These are phyloP conservation scores for Pythium grandisporangium DNA, from an alignment of 352 stramenopile genomes.

Conservation along the genomic window DNA sequence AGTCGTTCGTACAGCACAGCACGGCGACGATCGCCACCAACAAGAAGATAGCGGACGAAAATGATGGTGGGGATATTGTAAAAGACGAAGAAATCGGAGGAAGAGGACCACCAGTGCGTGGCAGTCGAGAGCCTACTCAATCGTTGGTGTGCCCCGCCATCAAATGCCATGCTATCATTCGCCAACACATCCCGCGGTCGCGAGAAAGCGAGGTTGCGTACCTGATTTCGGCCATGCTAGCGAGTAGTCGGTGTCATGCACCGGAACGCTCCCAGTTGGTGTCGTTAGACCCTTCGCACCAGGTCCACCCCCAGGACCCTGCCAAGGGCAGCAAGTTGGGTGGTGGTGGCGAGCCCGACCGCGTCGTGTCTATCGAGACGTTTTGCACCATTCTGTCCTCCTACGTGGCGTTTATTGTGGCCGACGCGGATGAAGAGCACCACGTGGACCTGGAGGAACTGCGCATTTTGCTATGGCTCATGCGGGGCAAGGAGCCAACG, in stretches of 20 bases:
- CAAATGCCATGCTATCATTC: constrained; percentile 33
- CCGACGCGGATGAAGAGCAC: constrained; percentile 51
- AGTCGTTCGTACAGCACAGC: constrained; percentile 30
- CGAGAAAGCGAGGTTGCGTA: constrained; percentile 26
- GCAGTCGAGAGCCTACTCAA: no score
- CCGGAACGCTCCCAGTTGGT: no score
- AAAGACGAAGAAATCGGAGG: no score
- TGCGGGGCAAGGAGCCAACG: constrained; percentile 51
- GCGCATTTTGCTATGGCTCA: constrained; percentile 53
- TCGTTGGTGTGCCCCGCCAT: constrained; percentile 28
- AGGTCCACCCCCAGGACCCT: background rate
- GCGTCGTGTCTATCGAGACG: constrained; percentile 39
- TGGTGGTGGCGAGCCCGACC: no score
- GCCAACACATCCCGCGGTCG: constrained; percentile 19
- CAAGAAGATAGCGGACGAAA: background rate
- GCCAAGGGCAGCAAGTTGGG: no score
- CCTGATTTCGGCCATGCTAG: constrained; percentile 38
- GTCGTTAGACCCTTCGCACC: no score
- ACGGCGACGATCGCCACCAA: constrained; percentile 3
- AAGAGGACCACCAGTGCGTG: no score
- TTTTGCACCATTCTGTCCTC: constrained; percentile 56
- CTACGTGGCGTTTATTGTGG: constrained; percentile 52
- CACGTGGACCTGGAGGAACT: constrained; percentile 44
- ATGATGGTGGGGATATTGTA: background rate
- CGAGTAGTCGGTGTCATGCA: constrained; percentile 5